Base-by-base conservation (phyloP, 2,329 filamentous ascomycete species). In the Sarocladium brachiariae region DNA sequence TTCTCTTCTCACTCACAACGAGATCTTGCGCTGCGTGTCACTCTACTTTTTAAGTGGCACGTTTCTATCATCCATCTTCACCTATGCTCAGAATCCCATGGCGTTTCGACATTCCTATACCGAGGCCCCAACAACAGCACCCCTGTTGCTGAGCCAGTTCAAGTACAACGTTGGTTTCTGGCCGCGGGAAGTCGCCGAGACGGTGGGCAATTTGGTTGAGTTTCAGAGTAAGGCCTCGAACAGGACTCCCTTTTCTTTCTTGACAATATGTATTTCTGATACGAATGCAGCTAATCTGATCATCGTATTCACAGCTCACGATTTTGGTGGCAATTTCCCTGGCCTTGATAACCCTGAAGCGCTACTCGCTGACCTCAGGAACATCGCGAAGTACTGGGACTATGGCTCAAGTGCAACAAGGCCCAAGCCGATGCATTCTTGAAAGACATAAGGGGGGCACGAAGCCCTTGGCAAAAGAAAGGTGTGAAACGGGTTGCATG, bases 101-200 rank as follows among this genome's bases (percentile, higher is more conserved):
- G n/a, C n/a, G n/a, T n/a, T n/a, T n/a, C n/a, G n/a, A n/a, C n/a
- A n/a, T n/a, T n/a, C n/a, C n/a, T n/a, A n/a, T n/a, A n/a, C n/a
- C n/a, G n/a, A n/a, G n/a, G n/a, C n/a, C n/a, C n/a, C n/a, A n/a
- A n/a, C n/a, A n/a, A n/a, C n/a, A n/a, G n/a, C n/a, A n/a, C n/a
- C n/a, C n/a, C n/a, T n/a, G n/a, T n/a, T n/a, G n/a, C 59, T 51
- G 14, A 55, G 50, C n/a, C 49, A 39, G 2, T 59, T 58, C 49
- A 56, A 56, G 45, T 56, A 58, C 10, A 58, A 58, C 24, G 49
- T 52, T 5, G 54, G 33, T 3, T 59, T 55, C 21, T 59, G 51
- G 34, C 57, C 57, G 2, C 19, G 33, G 7, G 49, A 38, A 11
- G 1, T 58, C 5, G 55, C 50, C 6, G 47, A 39, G 13, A 35